phyloP scores from a whole-genome alignment of 495 filamentous ascomycete species.

The Aspergillus olivimuriae region DNA sequence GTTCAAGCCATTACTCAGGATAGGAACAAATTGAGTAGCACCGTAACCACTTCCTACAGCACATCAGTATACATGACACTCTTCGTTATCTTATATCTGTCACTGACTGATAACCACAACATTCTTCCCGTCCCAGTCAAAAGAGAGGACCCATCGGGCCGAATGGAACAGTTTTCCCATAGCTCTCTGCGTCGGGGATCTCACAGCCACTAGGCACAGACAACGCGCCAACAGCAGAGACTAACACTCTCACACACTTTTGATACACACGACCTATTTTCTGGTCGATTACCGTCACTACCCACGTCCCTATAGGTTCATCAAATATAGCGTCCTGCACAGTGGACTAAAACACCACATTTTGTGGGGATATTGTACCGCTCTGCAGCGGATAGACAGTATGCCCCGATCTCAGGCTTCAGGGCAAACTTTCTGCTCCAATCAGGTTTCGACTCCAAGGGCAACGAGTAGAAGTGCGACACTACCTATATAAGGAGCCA shows the following conservation, averaged over 20 bases:
- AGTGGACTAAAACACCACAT: constrained; percentile 34
- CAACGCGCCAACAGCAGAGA: constrained; percentile 42
- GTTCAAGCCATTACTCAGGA: constrained; percentile 18
- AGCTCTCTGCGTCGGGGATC: constrained; percentile 38
- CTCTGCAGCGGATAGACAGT: constrained; percentile 37
- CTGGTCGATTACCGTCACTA: constrained; percentile 32
- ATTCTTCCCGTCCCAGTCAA: constrained; percentile 48
- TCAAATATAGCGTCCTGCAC: constrained; percentile 36
- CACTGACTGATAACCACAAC: constrained; percentile 48
- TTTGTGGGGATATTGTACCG: constrained; percentile 35
- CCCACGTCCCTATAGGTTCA: constrained; percentile 35
- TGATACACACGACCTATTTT: constrained; percentile 16
- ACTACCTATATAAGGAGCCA: constrained; percentile 5
- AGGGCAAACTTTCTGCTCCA: constrained; percentile 37
- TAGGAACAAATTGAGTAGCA: constrained; percentile 38
- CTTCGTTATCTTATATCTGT: neutral
- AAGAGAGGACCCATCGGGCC: constrained; percentile 50
- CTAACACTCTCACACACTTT: constrained; percentile 36
- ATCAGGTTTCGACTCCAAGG: constrained; percentile 40
- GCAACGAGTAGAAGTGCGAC: constrained; percentile 44
- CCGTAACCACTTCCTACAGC: constrained; percentile 33
- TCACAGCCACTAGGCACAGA: constrained; percentile 38
- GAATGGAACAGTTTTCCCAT: constrained; percentile 52
- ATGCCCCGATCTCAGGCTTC: constrained; percentile 37
- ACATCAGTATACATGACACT: too few relatives aligned